Base-by-base conservation (phyloP, 495 filamentous ascomycete species). In the Podospora australis region DNA sequence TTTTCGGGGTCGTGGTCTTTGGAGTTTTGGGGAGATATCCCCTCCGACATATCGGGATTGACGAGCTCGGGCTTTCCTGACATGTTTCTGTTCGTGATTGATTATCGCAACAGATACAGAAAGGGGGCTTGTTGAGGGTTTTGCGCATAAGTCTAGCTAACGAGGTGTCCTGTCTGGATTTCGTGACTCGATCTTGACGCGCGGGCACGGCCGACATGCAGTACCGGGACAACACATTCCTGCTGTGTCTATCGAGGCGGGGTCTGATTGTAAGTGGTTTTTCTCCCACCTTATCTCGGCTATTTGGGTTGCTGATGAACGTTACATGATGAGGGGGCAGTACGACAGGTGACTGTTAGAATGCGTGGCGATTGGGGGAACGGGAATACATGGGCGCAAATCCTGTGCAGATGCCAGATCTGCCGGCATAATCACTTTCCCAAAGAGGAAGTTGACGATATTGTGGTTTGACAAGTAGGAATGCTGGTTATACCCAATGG, bases 1-100 rank as follows among this genome's bases (percentile, higher is more conserved):
- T 67, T 67, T 32, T 68, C 65, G 4, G 56, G 53, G 45, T 66
- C 65, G n/a, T 25, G 47, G 28, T 49, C 47, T 5, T 52, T 48
- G 4, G 39, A 17, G n/a, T 17, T 36, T 13, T 40, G 38, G 14
- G n/a, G 14, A n/a, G 32, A 19, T 6, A 16, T 35, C 4, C 13
- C 19, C 13, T 6, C 32, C 5, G 19, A 16, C 32, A 4, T 13
- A 8, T 36, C 32, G 19, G 32, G 32, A 36, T 36, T 17, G n/a
- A 36, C 11, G 19, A 2, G 2, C 10, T 36, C n/a, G 9, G 32
- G 10, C 3, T 36, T 36, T 19, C 10, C 32, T 17, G 32, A 6
- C 32, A 36, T 36, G 32, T 3, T 36, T 36, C 14, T 36, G 32
- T 3, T 36, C 19, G 7, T 17, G 14, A 17, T 36, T 7, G 32